phyloP scores from a whole-genome alignment of 495 filamentous ascomycete species.

The Penicillium daleae region DNA sequence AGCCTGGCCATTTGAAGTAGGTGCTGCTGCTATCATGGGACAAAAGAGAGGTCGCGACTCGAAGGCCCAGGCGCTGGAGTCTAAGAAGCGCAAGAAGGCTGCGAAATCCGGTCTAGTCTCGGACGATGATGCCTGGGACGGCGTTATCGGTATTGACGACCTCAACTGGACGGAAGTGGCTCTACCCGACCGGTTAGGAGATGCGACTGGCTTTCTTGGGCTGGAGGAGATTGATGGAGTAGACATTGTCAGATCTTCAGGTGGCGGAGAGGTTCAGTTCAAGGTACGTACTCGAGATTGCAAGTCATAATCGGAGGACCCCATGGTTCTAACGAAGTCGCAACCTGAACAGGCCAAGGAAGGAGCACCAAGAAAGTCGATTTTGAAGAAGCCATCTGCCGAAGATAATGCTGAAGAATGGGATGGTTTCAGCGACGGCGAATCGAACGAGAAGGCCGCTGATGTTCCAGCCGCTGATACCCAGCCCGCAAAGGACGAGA shows the following conservation, averaged over 20 bases:
- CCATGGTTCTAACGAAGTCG: constrained; percentile 4
- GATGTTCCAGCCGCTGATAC: constrained; percentile 21
- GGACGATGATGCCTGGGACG: constrained; percentile 32
- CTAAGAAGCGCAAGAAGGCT: constrained; percentile 57
- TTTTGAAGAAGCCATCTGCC: constrained; percentile 30
- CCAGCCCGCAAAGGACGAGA: constrained; percentile 26
- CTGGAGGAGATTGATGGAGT: constrained; percentile 92
- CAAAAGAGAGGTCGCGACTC: constrained; percentile 55
- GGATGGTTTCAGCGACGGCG: constrained; percentile 55
- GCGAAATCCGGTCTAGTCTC: constrained; percentile 33
- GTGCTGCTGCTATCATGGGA: constrained; percentile 36
- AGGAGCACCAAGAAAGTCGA: constrained; percentile 44
- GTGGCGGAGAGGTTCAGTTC: constrained; percentile 45
- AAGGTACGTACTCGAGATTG: constrained; percentile 42
- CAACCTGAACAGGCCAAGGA: constrained; percentile 35
- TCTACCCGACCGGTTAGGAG: constrained; percentile 83
- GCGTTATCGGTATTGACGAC: constrained; percentile 57
- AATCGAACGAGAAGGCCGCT: constrained; percentile 31
- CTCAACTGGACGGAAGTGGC: constrained; percentile 82
- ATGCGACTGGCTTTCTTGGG: constrained; percentile 94
- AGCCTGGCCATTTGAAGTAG: constrained; percentile 4
- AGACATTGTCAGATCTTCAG: constrained; percentile 63
- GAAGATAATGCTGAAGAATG: constrained; percentile 56
- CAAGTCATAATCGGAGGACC: not conserved
- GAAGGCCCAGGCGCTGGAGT: constrained; percentile 30